Evolutionary conservation across 805 yeast genomes (phyloP).

Genomic region (Zygoascus ofunaensis): DNA sequence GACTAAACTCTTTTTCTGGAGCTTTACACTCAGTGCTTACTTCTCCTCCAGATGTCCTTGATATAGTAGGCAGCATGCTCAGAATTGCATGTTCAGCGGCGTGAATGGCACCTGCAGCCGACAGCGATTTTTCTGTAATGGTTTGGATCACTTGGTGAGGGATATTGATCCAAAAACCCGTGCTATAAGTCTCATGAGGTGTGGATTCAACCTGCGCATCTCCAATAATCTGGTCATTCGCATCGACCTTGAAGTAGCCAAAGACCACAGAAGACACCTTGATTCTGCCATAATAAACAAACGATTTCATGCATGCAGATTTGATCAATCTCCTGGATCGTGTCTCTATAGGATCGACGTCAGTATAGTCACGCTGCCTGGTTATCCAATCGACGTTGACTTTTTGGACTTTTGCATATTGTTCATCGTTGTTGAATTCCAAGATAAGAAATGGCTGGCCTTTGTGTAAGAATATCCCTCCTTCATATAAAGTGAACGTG

Average conservation of each 20-base stretch:
- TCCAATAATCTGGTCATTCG: constrained; percentile 71
- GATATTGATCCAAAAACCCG: constrained; percentile 89
- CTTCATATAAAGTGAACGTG: constrained; percentile 81
- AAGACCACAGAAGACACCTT: constrained; percentile 69
- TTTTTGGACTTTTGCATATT: constrained; percentile 73
- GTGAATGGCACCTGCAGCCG: constrained; percentile 87
- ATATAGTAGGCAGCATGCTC: constrained; percentile 64
- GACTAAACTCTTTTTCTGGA: constrained; percentile 90
- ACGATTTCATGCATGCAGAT: background rate
- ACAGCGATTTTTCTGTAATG: constrained; percentile 48
- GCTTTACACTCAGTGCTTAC: constrained; percentile 93
- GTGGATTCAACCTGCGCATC: constrained; percentile 90
- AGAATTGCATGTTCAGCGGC: constrained; percentile 90
- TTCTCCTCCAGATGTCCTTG: constrained; percentile 59
- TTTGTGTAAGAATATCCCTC: constrained; percentile 90
- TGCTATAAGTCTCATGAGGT: constrained; percentile 56
- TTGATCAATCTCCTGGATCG: constrained; percentile 16
- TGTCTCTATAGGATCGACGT: constrained; percentile 64
- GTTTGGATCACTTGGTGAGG: constrained; percentile 56
- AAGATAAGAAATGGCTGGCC: constrained; percentile 82
- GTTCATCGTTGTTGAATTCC: constrained; percentile 72
- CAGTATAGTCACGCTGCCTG: constrained; percentile 82
- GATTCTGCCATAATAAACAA: constrained; percentile 59
- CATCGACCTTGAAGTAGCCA: constrained; percentile 85
- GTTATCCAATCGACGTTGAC: constrained; percentile 95